Percentiles rank a stretch among this genome's conserved stretches.
Evolutionary conservation across 208 protist genomes (phyloP).

Genomic region (Leishmania martiniquensis): DNA sequence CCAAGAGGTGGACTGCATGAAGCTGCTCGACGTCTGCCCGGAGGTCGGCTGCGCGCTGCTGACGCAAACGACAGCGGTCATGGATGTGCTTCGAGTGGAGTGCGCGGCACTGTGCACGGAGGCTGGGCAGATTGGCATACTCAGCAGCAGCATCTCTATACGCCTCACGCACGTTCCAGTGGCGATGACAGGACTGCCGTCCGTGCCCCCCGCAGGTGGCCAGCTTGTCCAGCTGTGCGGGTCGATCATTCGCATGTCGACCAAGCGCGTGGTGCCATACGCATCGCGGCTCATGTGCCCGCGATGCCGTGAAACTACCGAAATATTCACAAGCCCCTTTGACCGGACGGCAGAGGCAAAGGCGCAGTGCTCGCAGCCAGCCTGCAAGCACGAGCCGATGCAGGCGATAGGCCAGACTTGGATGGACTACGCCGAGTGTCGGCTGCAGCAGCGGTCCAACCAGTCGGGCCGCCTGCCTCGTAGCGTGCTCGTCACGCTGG

Average conservation of each 20-base stretch:
- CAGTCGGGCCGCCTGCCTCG: conserved; percentile 74
- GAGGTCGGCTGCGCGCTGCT: conserved; percentile 50
- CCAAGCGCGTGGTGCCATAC: conserved; percentile 81
- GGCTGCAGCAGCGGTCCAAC: conserved; percentile 85
- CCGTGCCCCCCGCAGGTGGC: conserved; percentile 61
- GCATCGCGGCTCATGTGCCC: conserved; percentile 70
- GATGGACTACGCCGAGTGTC: conserved; percentile 93
- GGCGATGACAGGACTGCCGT: conserved; percentile 47
- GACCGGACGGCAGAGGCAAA: conserved; percentile 58
- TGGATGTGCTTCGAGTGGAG: conserved; percentile 46
- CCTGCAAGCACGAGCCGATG: conserved; percentile 72
- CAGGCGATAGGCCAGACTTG: conserved; percentile 75
- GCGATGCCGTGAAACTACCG: conserved; percentile 52
- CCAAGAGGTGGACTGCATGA: conserved; percentile 84
- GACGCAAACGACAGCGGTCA: conserved; percentile 42
- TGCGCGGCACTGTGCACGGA: conserved; percentile 60
- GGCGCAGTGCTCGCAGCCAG: conserved; percentile 45
- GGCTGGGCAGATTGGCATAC: conserved; percentile 43
- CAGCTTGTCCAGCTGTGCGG: conserved; percentile 80
- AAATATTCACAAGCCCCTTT: conserved; percentile 64
- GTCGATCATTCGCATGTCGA: conserved; percentile 83
- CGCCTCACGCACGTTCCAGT: conserved; percentile 76
- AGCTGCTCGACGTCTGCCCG: conserved; percentile 58
- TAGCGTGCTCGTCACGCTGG: conserved; percentile 79
- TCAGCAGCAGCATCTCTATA: conserved; percentile 54